Conservation (phyloP, 2,329 filamentous ascomycete species). For the Leptographium radiaticola region DNA sequence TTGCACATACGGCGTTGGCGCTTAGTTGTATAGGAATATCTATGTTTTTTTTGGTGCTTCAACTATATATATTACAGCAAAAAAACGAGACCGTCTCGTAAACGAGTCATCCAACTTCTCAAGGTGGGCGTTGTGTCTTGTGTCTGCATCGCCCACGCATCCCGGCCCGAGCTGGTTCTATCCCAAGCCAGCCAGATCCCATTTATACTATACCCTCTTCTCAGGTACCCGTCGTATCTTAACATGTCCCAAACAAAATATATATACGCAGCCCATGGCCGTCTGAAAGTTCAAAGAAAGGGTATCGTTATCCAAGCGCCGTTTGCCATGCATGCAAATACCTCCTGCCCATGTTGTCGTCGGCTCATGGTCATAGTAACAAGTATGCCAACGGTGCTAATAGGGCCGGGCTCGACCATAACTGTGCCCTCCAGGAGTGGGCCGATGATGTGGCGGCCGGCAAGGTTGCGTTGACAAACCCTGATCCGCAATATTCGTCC, state of each 20-base stretch:
- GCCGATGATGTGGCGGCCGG: slow-evolving; percentile 20
- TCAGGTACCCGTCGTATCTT: neutral
- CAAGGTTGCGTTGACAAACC: slow-evolving; percentile 44
- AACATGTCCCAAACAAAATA: no score
- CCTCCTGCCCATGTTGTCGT: neutral
- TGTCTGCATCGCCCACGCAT: no score
- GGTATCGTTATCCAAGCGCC: neutral
- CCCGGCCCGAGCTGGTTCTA: no score
- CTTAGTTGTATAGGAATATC: no score
- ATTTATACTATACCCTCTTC: neutral
- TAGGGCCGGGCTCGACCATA: neutral
- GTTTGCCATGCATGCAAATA: neutral
- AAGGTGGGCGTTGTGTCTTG: no score
- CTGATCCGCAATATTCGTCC: slow-evolving; percentile 48
- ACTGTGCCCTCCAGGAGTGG: neutral
- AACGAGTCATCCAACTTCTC: no score
- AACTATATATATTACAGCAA: no score
- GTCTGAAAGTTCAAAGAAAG: neutral
- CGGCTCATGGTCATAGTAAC: neutral
- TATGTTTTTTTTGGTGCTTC: no score
- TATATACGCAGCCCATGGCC: neutral
- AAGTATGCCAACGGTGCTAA: neutral
- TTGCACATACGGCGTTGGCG: no score
- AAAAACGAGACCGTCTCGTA: no score
- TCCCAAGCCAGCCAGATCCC: neutral